Percentiles rank a stretch among this genome's conserved stretches.
These are phyloP conservation scores for Microsporum audouinii DNA, from an alignment of 2,329 filamentous ascomycete species.

Conservation along the genomic window DNA sequence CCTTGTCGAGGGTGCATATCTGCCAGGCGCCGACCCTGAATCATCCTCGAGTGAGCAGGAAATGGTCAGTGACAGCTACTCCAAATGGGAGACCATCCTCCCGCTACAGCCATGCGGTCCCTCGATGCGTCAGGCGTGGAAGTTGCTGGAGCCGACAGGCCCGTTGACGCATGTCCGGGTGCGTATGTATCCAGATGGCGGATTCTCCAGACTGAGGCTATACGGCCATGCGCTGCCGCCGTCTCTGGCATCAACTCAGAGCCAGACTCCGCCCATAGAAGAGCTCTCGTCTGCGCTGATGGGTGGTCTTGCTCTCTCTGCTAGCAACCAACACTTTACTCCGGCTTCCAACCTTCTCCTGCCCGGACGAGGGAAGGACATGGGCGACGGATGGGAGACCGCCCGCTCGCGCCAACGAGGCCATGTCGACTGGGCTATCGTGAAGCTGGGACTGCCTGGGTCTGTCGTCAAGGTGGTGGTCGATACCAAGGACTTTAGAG, in stretches of 20 bases:
- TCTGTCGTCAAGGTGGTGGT: slow-evolving; percentile 30
- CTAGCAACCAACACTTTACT: slow-evolving; percentile 34
- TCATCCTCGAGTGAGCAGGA: slow-evolving; percentile 13
- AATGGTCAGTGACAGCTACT: slow-evolving; percentile 25
- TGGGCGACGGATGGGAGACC: slow-evolving; percentile 38
- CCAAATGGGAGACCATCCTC: slow-evolving; percentile 31
- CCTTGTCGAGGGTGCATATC: slow-evolving; percentile 28
- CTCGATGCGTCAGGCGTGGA: slow-evolving; percentile 34
- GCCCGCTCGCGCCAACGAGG: slow-evolving; percentile 28
- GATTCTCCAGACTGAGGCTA: slow-evolving; percentile 33
- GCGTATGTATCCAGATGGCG: slow-evolving; percentile 38
- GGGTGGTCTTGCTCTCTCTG: slow-evolving; percentile 30
- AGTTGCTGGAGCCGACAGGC: slow-evolving; percentile 20
- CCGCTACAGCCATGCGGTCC: slow-evolving; percentile 30
- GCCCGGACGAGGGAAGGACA: slow-evolving; percentile 34
- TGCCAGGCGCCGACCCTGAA: not conserved
- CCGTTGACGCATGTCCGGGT: slow-evolving; percentile 35
- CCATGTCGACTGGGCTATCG: slow-evolving; percentile 34
- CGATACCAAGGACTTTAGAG: slow-evolving; percentile 37
- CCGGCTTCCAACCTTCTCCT: slow-evolving; percentile 31
- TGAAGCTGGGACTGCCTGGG: slow-evolving; percentile 31
- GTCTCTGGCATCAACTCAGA: slow-evolving; percentile 11
- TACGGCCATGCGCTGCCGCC: slow-evolving; percentile 34
- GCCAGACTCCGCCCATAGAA: slow-evolving; percentile 18
- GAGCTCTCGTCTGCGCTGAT: slow-evolving; percentile 33